Evolutionary conservation across 192 early-diverging fungal species (phyloP).

Genomic region (Backusella morwellensis): DNA sequence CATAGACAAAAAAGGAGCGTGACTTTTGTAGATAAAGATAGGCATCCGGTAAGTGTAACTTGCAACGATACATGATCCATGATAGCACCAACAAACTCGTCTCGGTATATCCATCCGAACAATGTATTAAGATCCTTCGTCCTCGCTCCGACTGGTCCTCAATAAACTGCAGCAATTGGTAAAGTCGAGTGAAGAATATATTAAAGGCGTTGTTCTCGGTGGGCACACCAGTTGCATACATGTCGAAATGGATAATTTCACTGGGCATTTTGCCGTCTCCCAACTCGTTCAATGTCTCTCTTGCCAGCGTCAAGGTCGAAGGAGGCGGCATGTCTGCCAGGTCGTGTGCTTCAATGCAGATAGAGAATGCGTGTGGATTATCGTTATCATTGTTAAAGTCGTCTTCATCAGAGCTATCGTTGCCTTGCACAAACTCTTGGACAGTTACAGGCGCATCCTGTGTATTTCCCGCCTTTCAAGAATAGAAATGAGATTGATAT

Average conservation of each 20-base stretch:
- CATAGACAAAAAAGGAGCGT: slow-evolving; percentile 60
- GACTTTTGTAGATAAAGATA: slow-evolving; percentile 50
- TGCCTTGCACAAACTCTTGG: not conserved
- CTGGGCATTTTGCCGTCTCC: slow-evolving; percentile 10
- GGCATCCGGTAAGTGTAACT: slow-evolving; percentile 46
- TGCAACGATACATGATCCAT: slow-evolving; percentile 49
- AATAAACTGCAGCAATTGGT: slow-evolving; percentile 33
- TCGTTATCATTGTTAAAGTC: not conserved
- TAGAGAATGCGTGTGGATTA: slow-evolving; percentile 43
- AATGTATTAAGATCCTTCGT: slow-evolving; percentile 50
- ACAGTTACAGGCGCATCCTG: slow-evolving; percentile 40
- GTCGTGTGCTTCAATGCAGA: slow-evolving; percentile 51
- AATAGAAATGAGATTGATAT: not conserved
- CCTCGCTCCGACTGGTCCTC: slow-evolving; percentile 26
- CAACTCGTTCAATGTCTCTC: slow-evolving; percentile 33
- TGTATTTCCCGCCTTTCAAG: slow-evolving; percentile 37
- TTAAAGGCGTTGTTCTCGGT: slow-evolving; percentile 24
- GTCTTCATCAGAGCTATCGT: slow-evolving; percentile 11
- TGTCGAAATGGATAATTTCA: slow-evolving; percentile 38
- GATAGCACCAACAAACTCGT: slow-evolving; percentile 44
- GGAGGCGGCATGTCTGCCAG: slow-evolving; percentile 41
- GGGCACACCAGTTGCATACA: slow-evolving; percentile 26
- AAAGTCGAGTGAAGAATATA: slow-evolving; percentile 18
- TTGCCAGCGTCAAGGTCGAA: slow-evolving; percentile 29
- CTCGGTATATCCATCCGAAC: slow-evolving; percentile 59